Evolutionary conservation across 2,329 filamentous ascomycete species (phyloP).

Genomic region (Sporothrix curviconia): DNA sequence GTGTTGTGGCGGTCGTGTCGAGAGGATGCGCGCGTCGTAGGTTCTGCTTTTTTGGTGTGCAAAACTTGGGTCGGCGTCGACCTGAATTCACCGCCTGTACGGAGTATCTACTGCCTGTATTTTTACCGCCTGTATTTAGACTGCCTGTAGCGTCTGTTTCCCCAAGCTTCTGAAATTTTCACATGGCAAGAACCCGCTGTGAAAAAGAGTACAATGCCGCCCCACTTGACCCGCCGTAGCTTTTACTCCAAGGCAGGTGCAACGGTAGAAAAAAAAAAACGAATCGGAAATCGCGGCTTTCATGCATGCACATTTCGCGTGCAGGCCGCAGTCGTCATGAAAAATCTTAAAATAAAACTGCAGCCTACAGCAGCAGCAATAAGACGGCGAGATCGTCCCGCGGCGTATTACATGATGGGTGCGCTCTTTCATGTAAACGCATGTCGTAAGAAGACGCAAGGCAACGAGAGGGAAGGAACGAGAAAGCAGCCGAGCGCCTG

Average conservation of each 20-base stretch:
- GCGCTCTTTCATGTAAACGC: neutral
- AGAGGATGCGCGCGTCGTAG: neutral
- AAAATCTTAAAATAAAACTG: neutral
- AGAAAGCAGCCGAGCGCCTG: too few relatives aligned
- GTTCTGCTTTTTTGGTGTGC: neutral
- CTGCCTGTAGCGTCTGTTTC: neutral
- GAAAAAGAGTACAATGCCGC: neutral
- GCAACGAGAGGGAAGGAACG: neutral
- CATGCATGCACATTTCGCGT: neutral
- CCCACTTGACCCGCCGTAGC: conserved; percentile 16
- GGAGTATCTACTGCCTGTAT: too few relatives aligned
- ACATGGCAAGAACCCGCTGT: conserved; percentile 9
- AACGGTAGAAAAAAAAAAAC: neutral
- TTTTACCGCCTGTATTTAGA: neutral
- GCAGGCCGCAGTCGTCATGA: neutral
- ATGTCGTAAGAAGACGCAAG: neutral
- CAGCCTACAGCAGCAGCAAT: neutral
- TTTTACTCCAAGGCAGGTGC: neutral
- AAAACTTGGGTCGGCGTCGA: conserved; percentile 2
- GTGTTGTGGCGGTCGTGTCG: neutral
- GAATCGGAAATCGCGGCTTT: conserved; percentile 12
- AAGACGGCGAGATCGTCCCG: conserved; percentile 1
- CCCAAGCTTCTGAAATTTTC: neutral
- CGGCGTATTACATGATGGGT: neutral
- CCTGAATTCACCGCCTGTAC: too few relatives aligned